Percentiles rank a stretch among this genome's conserved stretches.
Conservation (phyloP, 352 stramenopile genomes). For the Thraustochytrium striatum region DNA sequence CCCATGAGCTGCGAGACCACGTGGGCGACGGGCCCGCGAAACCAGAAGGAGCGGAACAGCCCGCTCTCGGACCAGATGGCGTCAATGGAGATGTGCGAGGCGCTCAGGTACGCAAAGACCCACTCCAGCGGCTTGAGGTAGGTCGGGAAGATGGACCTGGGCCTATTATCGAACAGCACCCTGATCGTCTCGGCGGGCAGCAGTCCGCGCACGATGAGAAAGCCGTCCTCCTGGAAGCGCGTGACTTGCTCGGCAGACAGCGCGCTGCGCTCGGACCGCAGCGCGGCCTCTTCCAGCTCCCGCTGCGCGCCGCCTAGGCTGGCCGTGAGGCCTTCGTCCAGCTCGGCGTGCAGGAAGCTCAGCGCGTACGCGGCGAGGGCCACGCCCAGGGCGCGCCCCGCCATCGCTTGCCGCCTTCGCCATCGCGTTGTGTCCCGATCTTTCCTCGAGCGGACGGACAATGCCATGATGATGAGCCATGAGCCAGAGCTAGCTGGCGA, state of each 20-base stretch:
- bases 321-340: too few relatives aligned
- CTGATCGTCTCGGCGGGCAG: background rate
- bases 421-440: too few relatives aligned
- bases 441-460: too few relatives aligned
- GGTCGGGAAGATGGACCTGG: background rate
- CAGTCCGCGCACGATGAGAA: slow-evolving; percentile 1
- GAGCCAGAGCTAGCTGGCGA: too few relatives aligned
- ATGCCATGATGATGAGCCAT: too few relatives aligned
- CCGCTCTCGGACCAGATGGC: slow-evolving; percentile 23
- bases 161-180: slow-evolving; percentile 7
- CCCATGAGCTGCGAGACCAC: slow-evolving; percentile 16
- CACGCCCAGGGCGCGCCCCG: too few relatives aligned
- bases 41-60: background rate
- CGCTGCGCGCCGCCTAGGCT: too few relatives aligned
- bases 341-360: too few relatives aligned
- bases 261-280: too few relatives aligned
- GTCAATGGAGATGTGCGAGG: slow-evolving; percentile 3
- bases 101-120: background rate
- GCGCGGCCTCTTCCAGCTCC: too few relatives aligned
- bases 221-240: background rate
- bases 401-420: too few relatives aligned
- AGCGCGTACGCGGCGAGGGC: too few relatives aligned
- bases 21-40: background rate
- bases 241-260: background rate
- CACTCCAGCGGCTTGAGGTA: background rate